These are phyloP conservation scores for Colletotrichum cereale DNA, from an alignment of 2,329 filamentous ascomycete genomes.

Conservation along the genomic window DNA sequence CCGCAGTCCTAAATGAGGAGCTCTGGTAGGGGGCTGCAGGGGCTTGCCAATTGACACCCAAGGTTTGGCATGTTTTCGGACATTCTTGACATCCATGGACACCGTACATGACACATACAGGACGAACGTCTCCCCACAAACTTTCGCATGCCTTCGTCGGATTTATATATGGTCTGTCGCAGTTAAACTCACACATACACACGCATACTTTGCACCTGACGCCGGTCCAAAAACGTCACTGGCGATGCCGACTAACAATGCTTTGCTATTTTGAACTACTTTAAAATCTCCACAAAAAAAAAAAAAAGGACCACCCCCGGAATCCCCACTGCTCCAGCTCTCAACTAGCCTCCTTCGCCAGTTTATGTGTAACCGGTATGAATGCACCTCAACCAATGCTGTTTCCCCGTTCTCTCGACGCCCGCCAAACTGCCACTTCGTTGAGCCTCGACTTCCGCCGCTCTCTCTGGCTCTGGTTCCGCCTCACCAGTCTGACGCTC, in stretches of 20 bases:
- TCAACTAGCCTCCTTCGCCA: constrained; percentile 4
- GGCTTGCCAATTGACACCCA: constrained; percentile 1
- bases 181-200: background rate
- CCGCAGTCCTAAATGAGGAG: constrained; percentile 9
- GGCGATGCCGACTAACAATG: background rate
- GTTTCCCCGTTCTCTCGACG: constrained; percentile 13
- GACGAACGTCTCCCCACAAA: constrained; percentile 14
- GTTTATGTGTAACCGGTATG: constrained; percentile 22
- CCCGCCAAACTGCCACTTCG: constrained; percentile 1
- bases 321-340: constrained; percentile 2
- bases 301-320: background rate
- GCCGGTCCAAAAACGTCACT: background rate
- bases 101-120: background rate
- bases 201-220: too few relatives aligned
- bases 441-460: constrained; percentile 30
- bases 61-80: background rate
- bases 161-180: background rate
- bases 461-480: constrained; percentile 37
- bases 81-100: background rate
- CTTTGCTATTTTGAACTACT: constrained; percentile 29
- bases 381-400: constrained; percentile 37
- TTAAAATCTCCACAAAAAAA: constrained; percentile 8
- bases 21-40: constrained; percentile 4
- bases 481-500: constrained; percentile 39
- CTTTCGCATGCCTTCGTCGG: constrained; percentile 14